Percentiles rank a stretch among this genome's conserved stretches.
Evolutionary conservation across 2,329 filamentous ascomycete species (phyloP).

Genomic region (Alternaria ethzedia): DNA sequence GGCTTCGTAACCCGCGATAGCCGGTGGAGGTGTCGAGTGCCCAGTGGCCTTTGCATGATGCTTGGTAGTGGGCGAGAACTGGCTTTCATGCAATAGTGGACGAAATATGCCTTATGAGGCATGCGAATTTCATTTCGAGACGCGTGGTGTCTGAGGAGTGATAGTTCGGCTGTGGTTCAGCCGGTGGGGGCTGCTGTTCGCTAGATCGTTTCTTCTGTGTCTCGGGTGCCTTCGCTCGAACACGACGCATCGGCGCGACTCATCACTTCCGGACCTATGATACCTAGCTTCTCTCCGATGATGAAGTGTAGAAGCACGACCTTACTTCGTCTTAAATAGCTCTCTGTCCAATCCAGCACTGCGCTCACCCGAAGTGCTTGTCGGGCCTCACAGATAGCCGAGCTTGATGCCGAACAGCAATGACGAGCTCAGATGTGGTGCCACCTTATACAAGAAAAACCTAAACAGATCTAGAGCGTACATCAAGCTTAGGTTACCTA

Average conservation of each 20-base stretch:
- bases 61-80: slow-evolving; percentile 3
- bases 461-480: neutral
- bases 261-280: neutral
- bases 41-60: slow-evolving; percentile 9
- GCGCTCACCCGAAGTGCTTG: neutral
- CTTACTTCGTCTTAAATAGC: neutral
- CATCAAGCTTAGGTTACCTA: neutral
- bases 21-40: neutral
- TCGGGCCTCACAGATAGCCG: neutral
- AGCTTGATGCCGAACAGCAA: neutral
- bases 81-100: slow-evolving; percentile 1
- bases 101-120: neutral
- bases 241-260: neutral
- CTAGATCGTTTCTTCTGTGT: neutral
- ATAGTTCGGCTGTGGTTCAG: slow-evolving; percentile 12
- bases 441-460: neutral
- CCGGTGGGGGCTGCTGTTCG: neutral
- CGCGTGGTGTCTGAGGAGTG: slow-evolving; percentile 21
- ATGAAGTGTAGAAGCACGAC: neutral
- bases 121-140: slow-evolving; percentile 17
- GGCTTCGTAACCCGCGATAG: slow-evolving; percentile 1
- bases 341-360: neutral
- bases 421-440: neutral
- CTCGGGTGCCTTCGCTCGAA: neutral
- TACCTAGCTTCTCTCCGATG: neutral